These are phyloP conservation scores for Trichoderma atroviride DNA, from an alignment of 2,329 filamentous ascomycete species.

Conservation along the genomic window DNA sequence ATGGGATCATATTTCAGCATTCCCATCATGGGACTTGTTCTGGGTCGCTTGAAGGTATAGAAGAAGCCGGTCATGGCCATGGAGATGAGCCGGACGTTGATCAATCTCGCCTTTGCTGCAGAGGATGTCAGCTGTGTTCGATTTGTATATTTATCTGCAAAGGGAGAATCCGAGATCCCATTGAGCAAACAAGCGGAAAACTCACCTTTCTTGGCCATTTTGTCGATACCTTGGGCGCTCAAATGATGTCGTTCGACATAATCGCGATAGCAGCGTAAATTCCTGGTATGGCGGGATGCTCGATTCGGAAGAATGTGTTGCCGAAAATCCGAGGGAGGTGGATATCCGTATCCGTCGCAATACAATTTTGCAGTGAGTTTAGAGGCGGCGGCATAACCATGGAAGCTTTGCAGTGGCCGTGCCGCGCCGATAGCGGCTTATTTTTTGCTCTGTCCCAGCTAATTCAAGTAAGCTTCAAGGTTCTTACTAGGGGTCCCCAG, in stretches of 20 bases:
- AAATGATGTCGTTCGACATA: slow-evolving; percentile 17
- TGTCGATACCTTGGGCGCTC: slow-evolving; percentile 14
- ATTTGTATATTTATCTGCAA: not conserved
- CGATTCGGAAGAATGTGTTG: slow-evolving; percentile 27
- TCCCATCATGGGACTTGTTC: slow-evolving; percentile 80
- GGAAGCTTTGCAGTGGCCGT: not conserved
- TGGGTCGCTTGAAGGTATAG: slow-evolving; percentile 84
- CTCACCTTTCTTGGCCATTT: slow-evolving; percentile 36
- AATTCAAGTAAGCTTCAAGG: not conserved
- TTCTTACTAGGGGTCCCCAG: not conserved
- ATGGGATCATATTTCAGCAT: slow-evolving; percentile 99
- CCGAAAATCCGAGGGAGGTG: slow-evolving; percentile 22
- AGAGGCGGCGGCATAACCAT: not conserved
- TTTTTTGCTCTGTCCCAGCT: not conserved
- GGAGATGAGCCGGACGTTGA: slow-evolving; percentile 90
- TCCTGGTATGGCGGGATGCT: slow-evolving; percentile 11
- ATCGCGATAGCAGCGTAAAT: slow-evolving; percentile 22
- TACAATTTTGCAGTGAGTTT: not conserved
- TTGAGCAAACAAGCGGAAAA: not conserved
- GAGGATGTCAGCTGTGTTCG: not conserved
- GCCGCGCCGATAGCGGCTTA: slow-evolving; percentile 24
- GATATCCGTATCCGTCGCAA: not conserved
- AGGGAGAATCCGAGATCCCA: not conserved
- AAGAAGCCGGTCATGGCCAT: slow-evolving; percentile 99
- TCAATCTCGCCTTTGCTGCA: slow-evolving; percentile 84